A percentile compares a stretch with the other conserved stretches of the same genome.
Conservation (phyloP, 2,329 filamentous ascomycete genomes). For the Phyllosticta ampelicida region DNA sequence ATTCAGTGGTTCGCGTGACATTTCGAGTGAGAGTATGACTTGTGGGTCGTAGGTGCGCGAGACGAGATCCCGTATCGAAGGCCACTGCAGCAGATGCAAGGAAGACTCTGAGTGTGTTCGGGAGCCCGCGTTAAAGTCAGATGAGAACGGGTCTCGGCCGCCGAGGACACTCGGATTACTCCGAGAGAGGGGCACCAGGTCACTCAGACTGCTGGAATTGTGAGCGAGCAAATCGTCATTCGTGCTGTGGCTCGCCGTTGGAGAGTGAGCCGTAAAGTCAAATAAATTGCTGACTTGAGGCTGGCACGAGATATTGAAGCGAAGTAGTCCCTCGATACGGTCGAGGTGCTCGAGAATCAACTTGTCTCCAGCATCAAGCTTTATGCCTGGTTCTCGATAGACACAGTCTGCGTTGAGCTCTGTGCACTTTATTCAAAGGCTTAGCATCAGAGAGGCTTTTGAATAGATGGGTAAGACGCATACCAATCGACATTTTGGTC, state of each 20-base stretch:
- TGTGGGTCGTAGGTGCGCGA: constrained; percentile 69
- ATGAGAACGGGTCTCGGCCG: constrained; percentile 53
- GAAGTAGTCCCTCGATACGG: constrained; percentile 69
- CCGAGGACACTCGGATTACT: constrained; percentile 46
- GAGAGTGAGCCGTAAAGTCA: constrained; percentile 22
- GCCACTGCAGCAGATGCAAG: constrained; percentile 68
- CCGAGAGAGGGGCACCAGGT: constrained; percentile 26
- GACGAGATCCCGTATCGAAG: constrained; percentile 66
- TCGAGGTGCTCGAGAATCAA: constrained; percentile 69
- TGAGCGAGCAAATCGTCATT: constrained; percentile 32
- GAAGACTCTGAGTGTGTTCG: constrained; percentile 75
- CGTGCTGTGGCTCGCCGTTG: constrained; percentile 33
- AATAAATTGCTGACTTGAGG: constrained; percentile 40
- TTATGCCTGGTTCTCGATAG: constrained; percentile 77
- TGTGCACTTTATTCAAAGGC: constrained; percentile 42
- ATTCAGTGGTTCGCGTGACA: constrained; percentile 65
- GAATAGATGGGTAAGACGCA: no score
- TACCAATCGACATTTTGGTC: constrained; percentile 67
- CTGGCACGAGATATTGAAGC: constrained; percentile 53
- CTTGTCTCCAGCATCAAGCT: constrained; percentile 78
- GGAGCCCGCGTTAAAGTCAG: constrained; percentile 75
- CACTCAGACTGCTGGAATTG: constrained; percentile 25
- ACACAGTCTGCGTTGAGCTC: constrained; percentile 74
- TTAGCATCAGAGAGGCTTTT: no score
- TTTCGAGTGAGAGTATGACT: constrained; percentile 70